These are phyloP conservation scores for Xylariales sp. DNA, from an alignment of 2,329 filamentous ascomycete genomes.

Conservation along the genomic window DNA sequence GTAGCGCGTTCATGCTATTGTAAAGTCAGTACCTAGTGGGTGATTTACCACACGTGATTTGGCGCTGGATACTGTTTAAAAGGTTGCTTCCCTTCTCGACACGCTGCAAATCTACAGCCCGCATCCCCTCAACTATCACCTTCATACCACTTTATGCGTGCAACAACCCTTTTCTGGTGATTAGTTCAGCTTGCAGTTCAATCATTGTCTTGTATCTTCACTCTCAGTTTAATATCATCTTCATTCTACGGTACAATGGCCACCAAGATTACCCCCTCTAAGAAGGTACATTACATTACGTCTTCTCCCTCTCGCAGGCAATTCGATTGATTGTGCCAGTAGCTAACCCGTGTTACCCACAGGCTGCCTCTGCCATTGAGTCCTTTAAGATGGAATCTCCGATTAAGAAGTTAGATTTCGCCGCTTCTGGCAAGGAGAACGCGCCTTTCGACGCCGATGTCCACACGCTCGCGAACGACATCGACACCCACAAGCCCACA, in stretches of 20 bases:
- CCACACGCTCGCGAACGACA: slow-evolving; percentile 64
- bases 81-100: slow-evolving; percentile 41
- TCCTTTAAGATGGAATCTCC: slow-evolving; percentile 93
- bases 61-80: slow-evolving; percentile 45
- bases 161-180: slow-evolving; percentile 26
- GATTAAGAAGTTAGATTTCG: slow-evolving; percentile 88
- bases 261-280: slow-evolving; percentile 73
- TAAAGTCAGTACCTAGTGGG: slow-evolving; percentile 13
- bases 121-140: slow-evolving; percentile 31
- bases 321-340: slow-evolving; percentile 3
- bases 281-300: slow-evolving; percentile 61
- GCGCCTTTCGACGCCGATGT: slow-evolving; percentile 64
- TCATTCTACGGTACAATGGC: slow-evolving; percentile 69
- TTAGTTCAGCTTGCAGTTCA: slow-evolving; percentile 16
- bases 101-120: slow-evolving; percentile 39
- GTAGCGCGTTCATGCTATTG: slow-evolving; percentile 38
- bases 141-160: slow-evolving; percentile 41
- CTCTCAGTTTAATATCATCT: slow-evolving; percentile 31
- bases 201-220: slow-evolving; percentile 34
- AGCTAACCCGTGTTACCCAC: slow-evolving; percentile 45
- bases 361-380: slow-evolving; percentile 90
- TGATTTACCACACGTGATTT: slow-evolving; percentile 46
- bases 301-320: slow-evolving; percentile 44
- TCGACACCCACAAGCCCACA: slow-evolving; percentile 70
- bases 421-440: slow-evolving; percentile 84